Evolutionary conservation across 1,284 basidiomycete species (phyloP).

Genomic region (Takashimella tepidaria): DNA sequence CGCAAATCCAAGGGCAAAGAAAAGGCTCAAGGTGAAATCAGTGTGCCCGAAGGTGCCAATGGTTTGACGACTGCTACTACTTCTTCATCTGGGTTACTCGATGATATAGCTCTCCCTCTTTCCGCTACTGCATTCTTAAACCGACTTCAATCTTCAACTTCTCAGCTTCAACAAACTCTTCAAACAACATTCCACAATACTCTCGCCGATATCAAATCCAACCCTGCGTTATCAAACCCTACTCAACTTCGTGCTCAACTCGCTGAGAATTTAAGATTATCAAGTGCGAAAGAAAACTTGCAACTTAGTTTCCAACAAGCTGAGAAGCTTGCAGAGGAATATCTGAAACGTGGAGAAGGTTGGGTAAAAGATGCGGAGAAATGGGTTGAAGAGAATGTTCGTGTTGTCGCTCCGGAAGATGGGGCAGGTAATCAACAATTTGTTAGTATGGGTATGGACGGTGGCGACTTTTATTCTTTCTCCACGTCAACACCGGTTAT

Average conservation of each 20-base stretch:
- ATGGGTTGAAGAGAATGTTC: conserved; percentile 60
- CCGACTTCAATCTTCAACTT: conserved; percentile 31
- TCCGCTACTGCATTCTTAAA: conserved; percentile 27
- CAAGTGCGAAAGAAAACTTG: conserved; percentile 40
- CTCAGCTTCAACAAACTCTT: conserved; percentile 45
- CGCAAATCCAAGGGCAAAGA: conserved; percentile 38
- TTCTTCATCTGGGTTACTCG: conserved; percentile 17
- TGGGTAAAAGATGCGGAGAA: conserved; percentile 65
- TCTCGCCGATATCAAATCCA: conserved; percentile 58
- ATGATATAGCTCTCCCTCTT: conserved; percentile 1
- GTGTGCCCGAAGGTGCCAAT: not conserved
- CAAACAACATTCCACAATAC: conserved; percentile 55
- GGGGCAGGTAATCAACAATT: conserved; percentile 47
- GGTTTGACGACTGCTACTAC: conserved; percentile 5
- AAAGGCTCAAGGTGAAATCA: conserved; percentile 7
- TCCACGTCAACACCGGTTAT: conserved; percentile 20
- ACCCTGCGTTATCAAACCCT: conserved; percentile 38
- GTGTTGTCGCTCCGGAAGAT: conserved; percentile 80
- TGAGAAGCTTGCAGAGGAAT: conserved; percentile 66
- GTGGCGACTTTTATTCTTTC: conserved; percentile 71
- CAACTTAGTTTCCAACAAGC: conserved; percentile 58
- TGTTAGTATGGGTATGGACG: conserved; percentile 57
- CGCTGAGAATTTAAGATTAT: conserved; percentile 59
- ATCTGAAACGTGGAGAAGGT: conserved; percentile 64
- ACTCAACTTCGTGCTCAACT: conserved; percentile 57